Conservation (phyloP, 441 rosid species). For the Erysimum pusillum region DNA sequence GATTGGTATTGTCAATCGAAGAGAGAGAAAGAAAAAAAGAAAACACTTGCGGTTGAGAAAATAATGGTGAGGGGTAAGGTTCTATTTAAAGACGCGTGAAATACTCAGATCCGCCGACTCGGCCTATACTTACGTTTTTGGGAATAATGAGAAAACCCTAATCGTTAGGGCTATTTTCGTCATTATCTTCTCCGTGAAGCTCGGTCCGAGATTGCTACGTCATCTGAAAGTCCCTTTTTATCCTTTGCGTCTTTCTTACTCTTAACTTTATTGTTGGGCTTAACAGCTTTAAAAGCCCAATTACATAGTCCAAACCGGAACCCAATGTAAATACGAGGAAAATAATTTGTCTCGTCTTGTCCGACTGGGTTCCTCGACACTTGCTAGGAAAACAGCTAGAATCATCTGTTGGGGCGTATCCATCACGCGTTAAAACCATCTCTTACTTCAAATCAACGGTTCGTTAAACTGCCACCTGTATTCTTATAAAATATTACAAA, state of each 20-base stretch:
- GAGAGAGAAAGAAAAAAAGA: neutral
- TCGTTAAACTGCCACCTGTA: neutral
- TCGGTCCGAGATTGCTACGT: slow-evolving; percentile 47
- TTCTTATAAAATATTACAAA: neutral
- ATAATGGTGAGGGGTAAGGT: slow-evolving; percentile 18
- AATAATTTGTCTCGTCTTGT: neutral
- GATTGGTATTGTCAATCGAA: slow-evolving; percentile 3
- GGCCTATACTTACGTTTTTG: slow-evolving; percentile 26
- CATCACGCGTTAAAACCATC: slow-evolving; percentile 29
- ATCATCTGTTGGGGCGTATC: slow-evolving; percentile 13
- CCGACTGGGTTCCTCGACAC: slow-evolving; percentile 7
- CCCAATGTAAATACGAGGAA: neutral
- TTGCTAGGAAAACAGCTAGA: slow-evolving; percentile 15
- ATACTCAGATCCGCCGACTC: slow-evolving; percentile 48
- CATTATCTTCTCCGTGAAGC: slow-evolving; percentile 35
- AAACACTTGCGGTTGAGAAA: slow-evolving; percentile 26
- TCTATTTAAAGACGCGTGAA: slow-evolving; percentile 51
- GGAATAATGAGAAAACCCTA: slow-evolving; percentile 39
- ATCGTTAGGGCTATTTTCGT: slow-evolving; percentile 37
- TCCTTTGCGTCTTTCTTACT: slow-evolving; percentile 36
- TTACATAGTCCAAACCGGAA: neutral
- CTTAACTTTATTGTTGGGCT: slow-evolving; percentile 25
- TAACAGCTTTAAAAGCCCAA: neutral
- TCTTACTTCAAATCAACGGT: slow-evolving; percentile 25
- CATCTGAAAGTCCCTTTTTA: slow-evolving; percentile 23